These are phyloP conservation scores for Grifola frondosa DNA, from an alignment of 1,284 basidiomycete species.

Conservation along the genomic window DNA sequence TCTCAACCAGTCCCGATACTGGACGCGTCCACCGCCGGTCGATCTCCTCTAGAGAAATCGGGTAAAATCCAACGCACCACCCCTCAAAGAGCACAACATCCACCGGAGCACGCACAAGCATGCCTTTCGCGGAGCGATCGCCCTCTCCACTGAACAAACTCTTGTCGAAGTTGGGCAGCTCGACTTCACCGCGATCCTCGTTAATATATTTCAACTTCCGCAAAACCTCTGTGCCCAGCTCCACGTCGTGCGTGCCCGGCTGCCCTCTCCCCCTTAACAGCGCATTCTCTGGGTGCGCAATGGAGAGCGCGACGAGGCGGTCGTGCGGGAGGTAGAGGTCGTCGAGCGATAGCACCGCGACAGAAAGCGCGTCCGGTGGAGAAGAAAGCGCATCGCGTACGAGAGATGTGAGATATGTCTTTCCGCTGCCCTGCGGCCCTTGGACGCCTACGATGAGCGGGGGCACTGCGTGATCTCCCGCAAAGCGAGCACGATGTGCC, in stretches of 20 bases:
- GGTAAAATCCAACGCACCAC: conserved; percentile 79
- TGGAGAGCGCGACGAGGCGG: conserved; percentile 53
- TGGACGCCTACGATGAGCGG: conserved; percentile 81
- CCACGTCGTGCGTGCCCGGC: conserved; percentile 85
- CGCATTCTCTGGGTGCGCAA: conserved; percentile 53
- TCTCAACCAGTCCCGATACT: conserved; percentile 41
- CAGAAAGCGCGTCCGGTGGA: conserved; percentile 51
- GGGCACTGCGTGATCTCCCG: conserved; percentile 12
- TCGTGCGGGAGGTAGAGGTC: conserved; percentile 82
- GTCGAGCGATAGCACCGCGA: conserved; percentile 78
- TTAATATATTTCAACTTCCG: conserved; percentile 49
- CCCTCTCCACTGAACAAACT: conserved; percentile 77
- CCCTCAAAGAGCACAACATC: conserved; percentile 90
- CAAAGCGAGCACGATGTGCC: conserved; percentile 26
- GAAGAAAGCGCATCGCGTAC: conserved; percentile 51
- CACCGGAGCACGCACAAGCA: conserved; percentile 48
- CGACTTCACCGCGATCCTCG: conserved; percentile 37
- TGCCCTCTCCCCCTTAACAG: conserved; percentile 79
- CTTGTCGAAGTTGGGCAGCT: conserved; percentile 87
- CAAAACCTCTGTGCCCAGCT: conserved; percentile 58
- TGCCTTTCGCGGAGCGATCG: conserved; percentile 60
- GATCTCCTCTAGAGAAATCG: conserved; percentile 50
- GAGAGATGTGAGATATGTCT: conserved; percentile 67
- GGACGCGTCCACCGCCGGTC: conserved; percentile 33
- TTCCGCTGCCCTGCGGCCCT: conserved; percentile 86